Conservation (phyloP, 1,284 basidiomycete genomes). For the Cryptococcus sp. region DNA sequence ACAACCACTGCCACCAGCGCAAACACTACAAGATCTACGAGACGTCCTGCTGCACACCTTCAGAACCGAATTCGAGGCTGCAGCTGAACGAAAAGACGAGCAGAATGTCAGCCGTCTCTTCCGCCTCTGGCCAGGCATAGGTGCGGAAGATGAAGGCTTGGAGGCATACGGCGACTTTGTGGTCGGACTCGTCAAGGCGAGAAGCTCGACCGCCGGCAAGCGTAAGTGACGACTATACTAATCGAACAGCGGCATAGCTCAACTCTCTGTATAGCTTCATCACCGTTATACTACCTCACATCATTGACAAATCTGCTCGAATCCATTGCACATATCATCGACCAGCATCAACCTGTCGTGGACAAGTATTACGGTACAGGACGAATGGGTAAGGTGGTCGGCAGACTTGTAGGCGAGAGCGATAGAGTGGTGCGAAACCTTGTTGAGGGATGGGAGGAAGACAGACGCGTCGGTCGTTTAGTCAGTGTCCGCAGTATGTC, state of each 20-base stretch:
- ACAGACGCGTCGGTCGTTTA: slow-evolving; percentile 59
- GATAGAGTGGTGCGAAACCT: slow-evolving; percentile 78
- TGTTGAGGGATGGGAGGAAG: slow-evolving; percentile 86
- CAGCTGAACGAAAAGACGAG: slow-evolving; percentile 70
- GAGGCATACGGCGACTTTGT: slow-evolving; percentile 92
- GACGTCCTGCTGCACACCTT: slow-evolving; percentile 77
- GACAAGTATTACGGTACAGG: slow-evolving; percentile 93
- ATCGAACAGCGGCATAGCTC: background rate
- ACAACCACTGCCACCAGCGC: slow-evolving; percentile 78
- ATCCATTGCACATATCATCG: slow-evolving; percentile 90
- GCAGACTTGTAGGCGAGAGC: slow-evolving; percentile 77
- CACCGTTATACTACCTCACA: slow-evolving; percentile 86
- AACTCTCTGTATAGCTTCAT: slow-evolving; percentile 64
- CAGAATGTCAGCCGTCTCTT: slow-evolving; percentile 91
- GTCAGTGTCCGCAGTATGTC: slow-evolving; percentile 20
- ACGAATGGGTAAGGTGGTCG: slow-evolving; percentile 79
- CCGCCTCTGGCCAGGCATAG: slow-evolving; percentile 92
- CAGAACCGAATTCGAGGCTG: slow-evolving; percentile 75
- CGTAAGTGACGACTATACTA: slow-evolving; percentile 57
- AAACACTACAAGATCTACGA: slow-evolving; percentile 75
- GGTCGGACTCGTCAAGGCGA: slow-evolving; percentile 78
- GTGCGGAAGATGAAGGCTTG: slow-evolving; percentile 78
- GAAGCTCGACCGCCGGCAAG: slow-evolving; percentile 74
- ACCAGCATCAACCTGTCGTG: slow-evolving; percentile 95
- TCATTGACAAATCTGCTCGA: slow-evolving; percentile 84